Base-by-base conservation (phyloP, 108 stramenopile genomes). In the Skeletonema menzelii region DNA sequence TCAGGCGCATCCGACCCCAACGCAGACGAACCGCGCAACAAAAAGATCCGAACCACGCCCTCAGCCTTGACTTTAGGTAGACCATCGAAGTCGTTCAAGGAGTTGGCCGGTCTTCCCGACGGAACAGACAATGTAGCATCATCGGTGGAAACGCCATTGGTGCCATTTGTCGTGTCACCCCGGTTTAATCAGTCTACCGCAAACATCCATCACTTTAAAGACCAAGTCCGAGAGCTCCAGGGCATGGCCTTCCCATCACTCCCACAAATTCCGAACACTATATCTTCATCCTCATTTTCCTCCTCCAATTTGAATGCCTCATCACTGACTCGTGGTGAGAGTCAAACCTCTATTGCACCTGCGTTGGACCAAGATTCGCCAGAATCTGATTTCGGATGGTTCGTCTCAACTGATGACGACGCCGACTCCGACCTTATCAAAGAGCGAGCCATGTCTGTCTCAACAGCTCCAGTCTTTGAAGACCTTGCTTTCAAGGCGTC, bases 161-260 rank as follows among this genome's bases (percentile, higher is more conserved):
- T 53, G 49, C 56, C 69, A 63, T 40, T 46, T 68, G 60, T 76
- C 8, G 75, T 77, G 38, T 77, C 69, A 63, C 76, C 76, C 47
- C 69, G 69, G 64, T 44, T 53, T 62, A 30, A 67, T 56, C 59
- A 65, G 15, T 67, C 77, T 37, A 28, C 70, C 66, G 19, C 60
- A 46, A 67, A 70, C 59, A 70, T 79, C 17, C 27, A 79, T 28
- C 55, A 67, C 30, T 72, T 79, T 63, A 79, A 79, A 42, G 66
- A 79, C 30, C 59, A 66, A 55, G 55, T 72, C 57, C 70, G 27
- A 22, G 77, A 71, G 65, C 60, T 67, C 0, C 77, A 79, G 77
- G 57, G 70, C 53, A 59, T 72, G 77, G 53, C 77, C 49, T 72
- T 79, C 59, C 77, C 77, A 32, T 72, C 77, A n/a, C 59, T 79